Base-by-base conservation (phyloP, 352 stramenopile genomes). In the Pythium aphanidermatum region DNA sequence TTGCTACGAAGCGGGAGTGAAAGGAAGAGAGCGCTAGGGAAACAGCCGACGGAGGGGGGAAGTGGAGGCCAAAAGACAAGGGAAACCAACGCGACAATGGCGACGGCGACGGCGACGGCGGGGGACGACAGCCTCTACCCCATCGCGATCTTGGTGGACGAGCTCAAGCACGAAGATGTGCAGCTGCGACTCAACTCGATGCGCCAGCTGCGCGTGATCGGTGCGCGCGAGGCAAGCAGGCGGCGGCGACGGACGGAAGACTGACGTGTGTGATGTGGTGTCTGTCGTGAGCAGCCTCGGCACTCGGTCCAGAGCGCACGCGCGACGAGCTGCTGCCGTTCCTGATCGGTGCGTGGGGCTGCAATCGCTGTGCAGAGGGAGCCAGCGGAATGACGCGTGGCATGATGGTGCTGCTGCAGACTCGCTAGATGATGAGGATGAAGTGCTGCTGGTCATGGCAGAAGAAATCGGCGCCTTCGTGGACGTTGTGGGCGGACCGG, bases 241-340 rank as follows among this genome's bases (percentile, higher is more conserved):
- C n/a, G n/a, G n/a, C n/a, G n/a, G n/a, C n/a, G n/a, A n/a, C n/a
- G n/a, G n/a, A n/a, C n/a, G n/a, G n/a, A n/a, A n/a, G n/a, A 21
- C 27, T 45, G 38, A 14, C 33, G n/a, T 25, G 11, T 38, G 41
- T 31, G 28, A 25, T 33, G 12, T 33, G 19, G 50, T 54, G 43
- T 52, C 13, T 36, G 25, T n/a, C 55, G 14, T 40, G 43, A 37
- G 11, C 50, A 93, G 89, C 89, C 14, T 70, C 82, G 43, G 92
- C 92, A 16, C 67, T 98, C 21, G 93, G 93, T 5, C 71, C 74
- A 6, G 74, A 97, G 38, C 82, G 93, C 29, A 96, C 90, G 43
- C 71, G 86, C 35, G 76, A 94, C 30, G 97, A 99, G 74, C 74
- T 99, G 13, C 57, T 99, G n/a, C 96, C 97, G 2, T 99, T 99